Percentiles rank a stretch among this genome's conserved stretches.
phyloP scores from a whole-genome alignment of 371 early-diverging fungal genomes.

The Circinella minor region DNA sequence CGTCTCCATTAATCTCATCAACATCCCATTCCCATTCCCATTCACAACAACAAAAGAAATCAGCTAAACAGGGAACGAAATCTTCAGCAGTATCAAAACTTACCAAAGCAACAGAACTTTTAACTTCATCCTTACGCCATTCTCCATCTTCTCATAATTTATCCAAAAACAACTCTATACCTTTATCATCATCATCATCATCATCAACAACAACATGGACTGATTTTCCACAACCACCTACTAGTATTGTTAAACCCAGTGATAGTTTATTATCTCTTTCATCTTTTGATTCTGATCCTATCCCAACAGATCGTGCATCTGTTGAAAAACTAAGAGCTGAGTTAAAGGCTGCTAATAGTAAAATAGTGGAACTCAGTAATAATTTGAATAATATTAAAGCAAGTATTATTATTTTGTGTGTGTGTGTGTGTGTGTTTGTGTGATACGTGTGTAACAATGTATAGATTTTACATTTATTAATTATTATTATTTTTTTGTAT shows the following conservation, averaged over 20 bases:
- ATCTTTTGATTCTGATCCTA: constrained; percentile 16
- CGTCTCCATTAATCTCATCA: too few relatives aligned
- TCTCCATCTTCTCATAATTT: neutral
- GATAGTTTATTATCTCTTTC: constrained; percentile 6
- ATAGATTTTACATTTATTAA: too few relatives aligned
- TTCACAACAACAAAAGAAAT: neutral
- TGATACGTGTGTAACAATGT: neutral
- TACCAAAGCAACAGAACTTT: constrained; percentile 25
- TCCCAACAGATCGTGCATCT: constrained; percentile 13
- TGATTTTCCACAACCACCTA: constrained; percentile 27
- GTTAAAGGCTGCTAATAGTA: constrained; percentile 28
- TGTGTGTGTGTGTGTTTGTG: neutral
- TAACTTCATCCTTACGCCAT: constrained; percentile 17
- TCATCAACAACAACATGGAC: constrained; percentile 8
- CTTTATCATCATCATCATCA: neutral
- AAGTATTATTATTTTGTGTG: neutral
- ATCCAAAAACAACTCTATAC: neutral
- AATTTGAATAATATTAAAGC: constrained; percentile 44
- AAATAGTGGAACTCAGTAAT: constrained; percentile 28
- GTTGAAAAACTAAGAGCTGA: constrained; percentile 31
- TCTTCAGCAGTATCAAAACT: constrained; percentile 21
- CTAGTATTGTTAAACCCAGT: constrained; percentile 4
- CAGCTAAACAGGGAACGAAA: constrained; percentile 2
- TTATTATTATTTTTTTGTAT: too few relatives aligned
- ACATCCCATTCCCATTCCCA: too few relatives aligned